Conservation (phyloP, 225 moss, liverwort and hornwort genomes). For the Lunularia cruciata region DNA sequence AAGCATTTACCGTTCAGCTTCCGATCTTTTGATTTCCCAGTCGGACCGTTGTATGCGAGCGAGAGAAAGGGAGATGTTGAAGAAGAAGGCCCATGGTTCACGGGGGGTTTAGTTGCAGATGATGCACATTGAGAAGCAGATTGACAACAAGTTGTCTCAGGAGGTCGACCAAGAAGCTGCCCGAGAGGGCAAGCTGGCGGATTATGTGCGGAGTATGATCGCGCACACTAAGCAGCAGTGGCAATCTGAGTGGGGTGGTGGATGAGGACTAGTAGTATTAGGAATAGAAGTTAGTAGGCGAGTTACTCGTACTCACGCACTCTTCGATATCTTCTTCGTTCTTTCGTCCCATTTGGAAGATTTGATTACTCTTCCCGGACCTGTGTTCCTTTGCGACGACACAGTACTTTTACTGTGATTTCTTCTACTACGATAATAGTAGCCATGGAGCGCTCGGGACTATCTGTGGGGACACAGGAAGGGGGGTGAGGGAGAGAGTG, state of each 20-base stretch:
- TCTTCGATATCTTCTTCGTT: no score
- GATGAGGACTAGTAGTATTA: no score
- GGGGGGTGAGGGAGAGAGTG: constrained; percentile 43
- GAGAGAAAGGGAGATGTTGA: constrained; percentile 18
- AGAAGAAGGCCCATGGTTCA: constrained; percentile 29
- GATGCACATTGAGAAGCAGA: constrained; percentile 16
- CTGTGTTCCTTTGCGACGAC: no score
- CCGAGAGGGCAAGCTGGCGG: constrained; percentile 37
- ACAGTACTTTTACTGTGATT: neutral
- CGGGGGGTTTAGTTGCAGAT: constrained; percentile 30
- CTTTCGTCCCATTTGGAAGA: neutral
- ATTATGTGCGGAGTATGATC: constrained; percentile 37
- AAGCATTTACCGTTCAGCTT: constrained; percentile 22
- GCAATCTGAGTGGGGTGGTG: constrained; percentile 52
- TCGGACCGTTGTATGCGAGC: neutral
- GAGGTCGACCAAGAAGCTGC: constrained; percentile 5
- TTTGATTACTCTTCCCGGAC: neutral
- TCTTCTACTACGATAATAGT: constrained; percentile 2
- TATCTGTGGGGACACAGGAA: constrained; percentile 29
- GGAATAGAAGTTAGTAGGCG: no score
- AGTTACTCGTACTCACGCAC: constrained; percentile 2
- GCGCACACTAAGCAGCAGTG: constrained; percentile 29
- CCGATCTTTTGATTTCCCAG: constrained; percentile 28
- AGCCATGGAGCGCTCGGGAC: constrained; percentile 33
- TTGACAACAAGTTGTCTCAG: constrained; percentile 4